Conservation (phyloP, 805 yeast genomes). For the Dipodascus albidus region DNA sequence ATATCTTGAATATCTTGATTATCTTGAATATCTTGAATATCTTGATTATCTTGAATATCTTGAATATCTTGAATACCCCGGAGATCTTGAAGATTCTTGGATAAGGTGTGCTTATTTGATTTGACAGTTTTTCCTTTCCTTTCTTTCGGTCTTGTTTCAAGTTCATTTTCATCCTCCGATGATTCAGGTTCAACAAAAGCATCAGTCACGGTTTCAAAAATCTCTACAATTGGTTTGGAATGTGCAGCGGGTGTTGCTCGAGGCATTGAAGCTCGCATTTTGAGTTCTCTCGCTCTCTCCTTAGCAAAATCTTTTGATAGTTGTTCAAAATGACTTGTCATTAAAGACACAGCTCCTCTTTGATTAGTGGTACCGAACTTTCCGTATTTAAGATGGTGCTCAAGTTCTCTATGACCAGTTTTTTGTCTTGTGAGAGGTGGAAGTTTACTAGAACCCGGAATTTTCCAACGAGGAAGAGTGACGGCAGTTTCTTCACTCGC, state of each 20-base stretch:
- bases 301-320: slow-evolving; percentile 75
- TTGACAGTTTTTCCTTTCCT: too few species aligned
- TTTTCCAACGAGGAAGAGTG: background rate
- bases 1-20: too few species aligned
- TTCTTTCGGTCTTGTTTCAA: too few species aligned
- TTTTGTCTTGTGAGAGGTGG: slow-evolving; percentile 15
- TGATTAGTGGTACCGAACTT: slow-evolving; percentile 2
- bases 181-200: slow-evolving; percentile 50
- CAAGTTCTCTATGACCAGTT: background rate
- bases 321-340: slow-evolving; percentile 61
- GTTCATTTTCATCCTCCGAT: background rate
- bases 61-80: too few species aligned
- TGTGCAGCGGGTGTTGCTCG: slow-evolving; percentile 60
- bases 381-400: background rate
- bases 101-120: too few species aligned
- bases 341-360: slow-evolving; percentile 22
- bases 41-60: too few species aligned
- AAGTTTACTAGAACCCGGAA: slow-evolving; percentile 16
- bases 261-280: slow-evolving; percentile 45
- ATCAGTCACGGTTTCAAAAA: slow-evolving; percentile 78
- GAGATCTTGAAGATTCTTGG: too few species aligned
- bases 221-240: slow-evolving; percentile 81
- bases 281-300: slow-evolving; percentile 72
- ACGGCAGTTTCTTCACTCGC: background rate
- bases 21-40: too few species aligned